Evolutionary conservation across 345 rosid species (phyloP).

Genomic region (Ceriops decandra): DNA sequence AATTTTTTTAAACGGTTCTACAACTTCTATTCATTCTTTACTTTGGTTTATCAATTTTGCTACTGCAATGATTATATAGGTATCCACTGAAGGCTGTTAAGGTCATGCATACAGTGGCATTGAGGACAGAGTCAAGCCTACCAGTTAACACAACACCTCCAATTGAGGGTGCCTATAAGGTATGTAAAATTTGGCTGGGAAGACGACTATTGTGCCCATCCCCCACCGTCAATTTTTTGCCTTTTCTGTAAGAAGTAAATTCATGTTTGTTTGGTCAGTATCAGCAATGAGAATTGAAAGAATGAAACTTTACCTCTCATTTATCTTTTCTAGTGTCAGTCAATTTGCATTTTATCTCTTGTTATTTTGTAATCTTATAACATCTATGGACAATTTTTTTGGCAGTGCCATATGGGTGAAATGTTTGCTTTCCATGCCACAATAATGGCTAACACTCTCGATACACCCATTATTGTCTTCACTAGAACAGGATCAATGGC

Average conservation of each 20-base stretch:
- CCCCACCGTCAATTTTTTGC: neutral
- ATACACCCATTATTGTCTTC: conserved; percentile 75
- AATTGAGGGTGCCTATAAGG: conserved; percentile 51
- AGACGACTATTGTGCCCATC: neutral
- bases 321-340: neutral
- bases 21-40: neutral
- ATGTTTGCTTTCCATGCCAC: conserved; percentile 97
- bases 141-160: conserved; percentile 54
- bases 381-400: conserved; percentile 22
- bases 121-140: conserved; percentile 82
- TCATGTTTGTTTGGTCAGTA: neutral
- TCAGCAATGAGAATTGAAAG: neutral
- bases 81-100: conserved; percentile 89
- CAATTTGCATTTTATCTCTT: neutral
- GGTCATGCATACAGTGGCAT: conserved; percentile 92
- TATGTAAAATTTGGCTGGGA: conserved; percentile 21
- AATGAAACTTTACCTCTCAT: neutral
- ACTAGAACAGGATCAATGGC: conserved; percentile 98
- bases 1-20: neutral
- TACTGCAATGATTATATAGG: conserved; percentile 31
- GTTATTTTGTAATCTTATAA: conserved; percentile 15
- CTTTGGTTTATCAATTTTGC: neutral
- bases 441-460: conserved; percentile 86
- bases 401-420: conserved; percentile 90
- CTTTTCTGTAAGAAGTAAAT: too few species aligned